Base-by-base conservation (phyloP, 768 basidiomycete species). In the Boletellus ananas region DNA sequence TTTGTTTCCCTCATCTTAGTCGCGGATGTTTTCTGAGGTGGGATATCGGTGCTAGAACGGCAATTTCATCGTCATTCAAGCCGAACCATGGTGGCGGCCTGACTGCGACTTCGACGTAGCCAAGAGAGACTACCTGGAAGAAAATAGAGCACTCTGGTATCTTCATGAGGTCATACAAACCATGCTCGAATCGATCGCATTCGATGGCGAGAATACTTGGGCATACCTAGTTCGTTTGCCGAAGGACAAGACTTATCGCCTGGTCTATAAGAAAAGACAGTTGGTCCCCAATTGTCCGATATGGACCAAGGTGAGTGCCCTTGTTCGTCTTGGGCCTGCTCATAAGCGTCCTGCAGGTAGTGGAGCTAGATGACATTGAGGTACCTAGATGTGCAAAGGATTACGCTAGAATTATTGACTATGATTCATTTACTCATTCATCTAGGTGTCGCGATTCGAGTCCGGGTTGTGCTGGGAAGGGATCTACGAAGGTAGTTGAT, bases 151-250 rank as follows among this genome's bases (percentile, higher is more conserved):
- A 2, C 56, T 53, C 6, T 53, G 37, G 33, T 46, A 68, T 20
- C 40, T 68, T 34, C 51, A 55, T 50, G 67, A 70, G 39, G 63
- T 68, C 6, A 51, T 69, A 47, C 69, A 69, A 35, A 59, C 62
- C 8, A 70, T 70, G 67, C 49, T 70, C 5, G 68, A 70, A 20
- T 50, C 41, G 4, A 61, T 68, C 42, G 54, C 56, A 6, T 52
- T 69, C 12, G 67, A 69, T 6, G 54, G 63, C 21, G 59, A 68
- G 49, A 52, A 63, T 10, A 70, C 69, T 40, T 69, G 65, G 65
- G 69, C 69, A 39, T 47, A 70, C 58, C 56, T 68, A 16, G 54
- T 68, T 14, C 67, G 64, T 17, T 48, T 58, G 36, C 43, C 33
- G 21, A 70, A 67, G 51, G 57, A 64, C 36, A 48, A 48, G 13